Evolutionary conservation across 2,329 filamentous ascomycete genomes (phyloP), one percentile per base, ranked within the genome.

Genomic region (Epicoccum nigrum): DNA sequence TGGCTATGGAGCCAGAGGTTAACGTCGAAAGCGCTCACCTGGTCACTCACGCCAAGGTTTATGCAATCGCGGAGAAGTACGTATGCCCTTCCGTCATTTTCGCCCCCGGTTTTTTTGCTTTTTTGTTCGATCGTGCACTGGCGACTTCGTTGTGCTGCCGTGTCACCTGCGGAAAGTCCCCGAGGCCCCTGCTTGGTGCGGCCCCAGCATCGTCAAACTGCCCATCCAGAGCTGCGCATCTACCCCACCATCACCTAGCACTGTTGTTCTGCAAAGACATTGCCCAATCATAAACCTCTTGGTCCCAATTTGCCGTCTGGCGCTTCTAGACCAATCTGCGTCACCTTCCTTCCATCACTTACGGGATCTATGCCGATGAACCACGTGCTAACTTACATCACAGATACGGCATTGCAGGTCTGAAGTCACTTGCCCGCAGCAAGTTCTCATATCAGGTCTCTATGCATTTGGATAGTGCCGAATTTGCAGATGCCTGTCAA

Each of bases 31-130:
- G 69, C 33, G 70, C 76, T 5, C 71, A 79, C 59, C 69, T 80
- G 5, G 56, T 80, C 39, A 70, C 74, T 13, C 78, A 81, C 58
- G 74, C 77, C 12, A 74, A 75, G 44, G 75, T 81, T 31, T 81
- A 81, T 60, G 77, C 77, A 27, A 72, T 80, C 19, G 78, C 77
- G 8, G 78, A 80, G 62, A 80, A 80, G 69, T 74, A 71, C 65
- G 72, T 72, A 54, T 41, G 40, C 49, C 48, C 9, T 48, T 59
- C 52, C 37, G 41, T 55, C 48, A 45, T 51, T 39, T 47, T 52
- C 50, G 23, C 49, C 27, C 45, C 45, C 42, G 55, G 21, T 37
- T 40, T 37, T 51, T 60, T 56, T 47, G 47, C 55, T 50, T 54
- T 40, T 58, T 51, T 51, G 28, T 30, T 50, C 45, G 53, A 45